phyloP scores from a whole-genome alignment of 2,329 filamentous ascomycete genomes.

The Emmonsiellopsis sp. region DNA sequence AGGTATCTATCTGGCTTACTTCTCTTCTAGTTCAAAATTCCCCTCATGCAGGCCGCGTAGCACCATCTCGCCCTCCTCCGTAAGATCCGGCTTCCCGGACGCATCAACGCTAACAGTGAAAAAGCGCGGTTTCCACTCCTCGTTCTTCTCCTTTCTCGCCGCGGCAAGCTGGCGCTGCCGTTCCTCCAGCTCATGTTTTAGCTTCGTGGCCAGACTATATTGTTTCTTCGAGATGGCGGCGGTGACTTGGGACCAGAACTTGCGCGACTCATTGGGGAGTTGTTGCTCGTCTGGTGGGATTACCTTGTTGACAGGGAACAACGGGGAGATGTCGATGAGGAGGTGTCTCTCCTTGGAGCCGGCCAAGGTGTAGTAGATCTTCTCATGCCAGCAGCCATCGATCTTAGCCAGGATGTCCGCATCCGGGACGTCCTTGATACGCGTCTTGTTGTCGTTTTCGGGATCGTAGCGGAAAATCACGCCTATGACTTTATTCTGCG shows the following conservation, averaged over 20 bases:
- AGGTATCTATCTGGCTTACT: slow-evolving; percentile 5
- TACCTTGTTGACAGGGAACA: slow-evolving; percentile 68
- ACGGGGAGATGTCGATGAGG: slow-evolving; percentile 79
- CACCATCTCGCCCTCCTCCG: slow-evolving; percentile 49
- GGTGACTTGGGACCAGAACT: slow-evolving; percentile 81
- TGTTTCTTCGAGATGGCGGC: slow-evolving; percentile 75
- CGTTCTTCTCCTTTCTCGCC: slow-evolving; percentile 60
- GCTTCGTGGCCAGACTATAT: slow-evolving; percentile 69
- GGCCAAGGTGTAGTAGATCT: slow-evolving; percentile 51
- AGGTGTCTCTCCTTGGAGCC: slow-evolving; percentile 48
- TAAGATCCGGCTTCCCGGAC: slow-evolving; percentile 53
- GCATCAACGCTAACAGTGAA: slow-evolving; percentile 59
- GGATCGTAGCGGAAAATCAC: slow-evolving; percentile 87
- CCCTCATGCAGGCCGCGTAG: slow-evolving; percentile 47
- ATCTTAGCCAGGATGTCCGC: slow-evolving; percentile 74
- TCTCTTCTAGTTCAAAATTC: slow-evolving; percentile 40
- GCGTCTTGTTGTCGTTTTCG: slow-evolving; percentile 68
- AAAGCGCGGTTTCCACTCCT: slow-evolving; percentile 77
- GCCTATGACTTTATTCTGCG: slow-evolving; percentile 85
- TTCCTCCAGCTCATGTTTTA: slow-evolving; percentile 91
- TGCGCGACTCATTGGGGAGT: slow-evolving; percentile 79
- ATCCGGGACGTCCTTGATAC: slow-evolving; percentile 77
- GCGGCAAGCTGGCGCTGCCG: slow-evolving; percentile 75
- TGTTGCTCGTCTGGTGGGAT: slow-evolving; percentile 70
- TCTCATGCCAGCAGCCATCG: slow-evolving; percentile 74